Evolutionary conservation across 2,329 filamentous ascomycete genomes (phyloP).

Genomic region (Setomelanomma holmii): DNA sequence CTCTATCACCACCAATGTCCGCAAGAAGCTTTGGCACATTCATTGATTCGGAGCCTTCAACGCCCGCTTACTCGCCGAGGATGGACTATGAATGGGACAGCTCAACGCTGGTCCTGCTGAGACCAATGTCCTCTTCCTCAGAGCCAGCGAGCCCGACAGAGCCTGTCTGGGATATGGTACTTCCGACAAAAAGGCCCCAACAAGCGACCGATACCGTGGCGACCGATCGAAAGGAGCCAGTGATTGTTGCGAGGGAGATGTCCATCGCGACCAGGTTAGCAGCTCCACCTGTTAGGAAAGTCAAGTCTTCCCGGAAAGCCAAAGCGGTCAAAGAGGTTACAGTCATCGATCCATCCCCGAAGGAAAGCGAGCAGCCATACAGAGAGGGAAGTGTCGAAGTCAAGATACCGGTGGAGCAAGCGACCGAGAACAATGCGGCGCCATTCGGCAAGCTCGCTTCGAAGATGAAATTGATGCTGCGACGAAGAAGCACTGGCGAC

Average conservation of each 20-base stretch:
- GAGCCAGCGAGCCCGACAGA: slow-evolving; percentile 35
- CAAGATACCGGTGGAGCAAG: slow-evolving; percentile 13
- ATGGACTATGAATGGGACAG: slow-evolving; percentile 34
- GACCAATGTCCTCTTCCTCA: slow-evolving; percentile 37
- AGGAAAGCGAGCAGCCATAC: slow-evolving; percentile 20
- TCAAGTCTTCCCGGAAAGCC: slow-evolving; percentile 1
- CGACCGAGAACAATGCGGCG: slow-evolving; percentile 20
- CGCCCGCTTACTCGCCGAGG: slow-evolving; percentile 45
- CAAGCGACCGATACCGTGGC: slow-evolving; percentile 1
- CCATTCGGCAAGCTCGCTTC: slow-evolving; percentile 39
- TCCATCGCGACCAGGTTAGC: slow-evolving; percentile 7
- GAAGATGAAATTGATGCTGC: slow-evolving; percentile 39
- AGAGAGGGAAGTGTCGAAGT: slow-evolving; percentile 18
- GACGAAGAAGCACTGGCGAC: slow-evolving; percentile 29
- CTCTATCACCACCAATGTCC: slow-evolving; percentile 46
- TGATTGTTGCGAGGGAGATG: slow-evolving; percentile 11
- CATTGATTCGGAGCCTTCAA: slow-evolving; percentile 48
- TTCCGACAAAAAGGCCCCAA: slow-evolving; percentile 19
- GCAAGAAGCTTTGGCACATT: slow-evolving; percentile 45
- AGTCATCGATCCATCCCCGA: slow-evolving; percentile 16
- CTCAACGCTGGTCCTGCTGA: slow-evolving; percentile 37
- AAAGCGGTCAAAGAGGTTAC: slow-evolving; percentile 10
- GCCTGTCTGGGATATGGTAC: slow-evolving; percentile 44
- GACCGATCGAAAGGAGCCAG: slow-evolving; percentile 13
- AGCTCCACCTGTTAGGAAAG: slow-evolving; percentile 24